A percentile compares a stretch with the other conserved stretches of the same genome.
Conservation (phyloP, 129 eudicot species). For the Artemisia tridentata region DNA sequence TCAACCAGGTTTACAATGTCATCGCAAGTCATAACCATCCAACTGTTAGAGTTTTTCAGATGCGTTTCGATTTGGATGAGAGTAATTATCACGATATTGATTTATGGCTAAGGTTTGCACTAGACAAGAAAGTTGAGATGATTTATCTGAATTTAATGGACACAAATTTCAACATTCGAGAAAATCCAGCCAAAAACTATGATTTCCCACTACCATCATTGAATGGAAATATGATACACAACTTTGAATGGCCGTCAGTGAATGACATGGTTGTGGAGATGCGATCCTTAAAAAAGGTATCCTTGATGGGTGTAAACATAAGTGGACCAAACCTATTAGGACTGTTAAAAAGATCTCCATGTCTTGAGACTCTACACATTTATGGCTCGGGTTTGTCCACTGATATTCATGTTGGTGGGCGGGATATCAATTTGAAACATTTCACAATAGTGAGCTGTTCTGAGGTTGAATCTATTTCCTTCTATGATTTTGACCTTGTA, state of each 20-base stretch:
- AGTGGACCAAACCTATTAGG: constrained; percentile 16
- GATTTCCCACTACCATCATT: background rate
- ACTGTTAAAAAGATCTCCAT: constrained; percentile 23
- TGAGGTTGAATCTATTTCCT: constrained; percentile 22
- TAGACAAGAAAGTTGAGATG: constrained; percentile 11
- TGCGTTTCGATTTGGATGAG: background rate
- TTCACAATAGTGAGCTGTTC: constrained; percentile 30
- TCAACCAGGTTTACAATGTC: constrained; percentile 40
- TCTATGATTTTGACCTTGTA: constrained; percentile 30
- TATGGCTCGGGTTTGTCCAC: constrained; percentile 20
- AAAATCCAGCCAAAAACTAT: background rate
- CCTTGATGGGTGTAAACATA: constrained; percentile 35
- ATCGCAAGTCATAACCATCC: constrained; percentile 24
- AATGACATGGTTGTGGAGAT: background rate
- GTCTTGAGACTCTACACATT: constrained; percentile 26
- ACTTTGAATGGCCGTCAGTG: background rate
- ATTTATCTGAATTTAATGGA: background rate
- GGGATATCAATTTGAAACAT: constrained; percentile 29
- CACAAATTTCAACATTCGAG: background rate
- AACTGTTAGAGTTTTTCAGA: background rate
- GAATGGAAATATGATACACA: background rate
- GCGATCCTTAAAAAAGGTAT: constrained; percentile 19
- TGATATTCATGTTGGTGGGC: constrained; percentile 25
- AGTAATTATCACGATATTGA: background rate
- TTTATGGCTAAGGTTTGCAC: constrained; percentile 10